Percentiles rank a stretch among this genome's conserved stretches.
These are phyloP conservation scores for Mortierella polycephala DNA, from an alignment of 371 early-diverging fungal genomes.

Conservation along the genomic window DNA sequence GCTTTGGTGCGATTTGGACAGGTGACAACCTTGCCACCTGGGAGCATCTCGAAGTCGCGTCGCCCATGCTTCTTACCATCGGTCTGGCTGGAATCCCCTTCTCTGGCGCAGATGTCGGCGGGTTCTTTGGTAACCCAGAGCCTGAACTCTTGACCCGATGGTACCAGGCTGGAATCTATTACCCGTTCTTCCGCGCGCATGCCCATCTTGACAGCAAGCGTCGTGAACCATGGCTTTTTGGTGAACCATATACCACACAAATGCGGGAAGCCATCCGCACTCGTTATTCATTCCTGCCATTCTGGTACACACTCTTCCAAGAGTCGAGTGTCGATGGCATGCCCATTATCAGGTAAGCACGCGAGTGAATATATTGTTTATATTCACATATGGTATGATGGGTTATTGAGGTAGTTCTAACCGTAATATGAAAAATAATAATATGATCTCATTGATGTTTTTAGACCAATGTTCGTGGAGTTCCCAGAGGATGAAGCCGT, in stretches of 20 bases:
- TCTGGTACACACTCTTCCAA: conserved; percentile 85
- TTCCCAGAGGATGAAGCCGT: conserved; percentile 80
- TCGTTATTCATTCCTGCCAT: conserved; percentile 84
- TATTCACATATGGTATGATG: no score
- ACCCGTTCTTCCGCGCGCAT: conserved; percentile 95
- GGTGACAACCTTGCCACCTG: conserved; percentile 91
- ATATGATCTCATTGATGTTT: not conserved
- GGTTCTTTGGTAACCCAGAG: conserved; percentile 91
- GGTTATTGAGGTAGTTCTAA: not conserved
- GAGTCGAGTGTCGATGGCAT: conserved; percentile 73
- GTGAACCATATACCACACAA: conserved; percentile 76
- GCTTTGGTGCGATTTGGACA: conserved; percentile 92
- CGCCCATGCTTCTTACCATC: conserved; percentile 86
- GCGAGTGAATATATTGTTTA: not conserved
- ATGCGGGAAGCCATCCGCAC: conserved; percentile 78
- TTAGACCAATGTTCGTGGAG: conserved; percentile 81
- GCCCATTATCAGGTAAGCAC: conserved; percentile 75
- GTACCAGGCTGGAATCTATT: conserved; percentile 92
- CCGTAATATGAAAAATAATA: not conserved
- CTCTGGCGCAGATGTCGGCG: conserved; percentile 92
- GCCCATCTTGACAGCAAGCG: conserved; percentile 95
- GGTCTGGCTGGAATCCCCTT: conserved; percentile 82
- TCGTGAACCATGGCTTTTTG: conserved; percentile 95
- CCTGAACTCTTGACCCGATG: conserved; percentile 85
- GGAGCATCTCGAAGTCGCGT: conserved; percentile 79